These are phyloP conservation scores for Phlegmacium glaucopus DNA, from an alignment of 768 basidiomycete genomes.

Conservation along the genomic window DNA sequence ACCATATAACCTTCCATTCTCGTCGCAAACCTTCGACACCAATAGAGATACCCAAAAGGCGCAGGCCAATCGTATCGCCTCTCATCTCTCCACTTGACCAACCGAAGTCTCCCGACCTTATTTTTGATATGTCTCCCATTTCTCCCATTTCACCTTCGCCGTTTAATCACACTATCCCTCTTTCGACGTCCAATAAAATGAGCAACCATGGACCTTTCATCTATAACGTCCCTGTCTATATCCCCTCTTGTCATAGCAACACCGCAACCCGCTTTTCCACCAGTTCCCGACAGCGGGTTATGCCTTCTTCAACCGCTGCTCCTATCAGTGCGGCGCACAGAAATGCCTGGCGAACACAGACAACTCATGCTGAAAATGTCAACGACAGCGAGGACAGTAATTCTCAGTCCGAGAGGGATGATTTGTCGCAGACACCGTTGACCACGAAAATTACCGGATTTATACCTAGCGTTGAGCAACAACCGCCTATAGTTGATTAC, in stretches of 20 bases:
- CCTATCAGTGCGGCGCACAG: conserved; percentile 5
- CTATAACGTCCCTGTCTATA: conserved; percentile 34
- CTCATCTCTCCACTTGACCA: conserved; percentile 26
- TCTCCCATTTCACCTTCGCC: conserved; percentile 23
- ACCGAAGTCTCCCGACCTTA: conserved; percentile 41
- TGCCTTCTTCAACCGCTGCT: conserved; percentile 6
- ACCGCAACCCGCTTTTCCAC: conserved; percentile 5
- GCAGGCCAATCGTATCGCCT: conserved; percentile 17
- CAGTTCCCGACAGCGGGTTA: conserved; percentile 7
- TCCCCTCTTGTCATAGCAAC: conserved; percentile 6
- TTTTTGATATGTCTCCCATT: conserved; percentile 53
- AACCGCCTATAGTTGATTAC: conserved; percentile 16
- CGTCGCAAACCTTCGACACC: conserved; percentile 33
- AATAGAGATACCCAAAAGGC: conserved; percentile 42
- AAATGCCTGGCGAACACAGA: background rate
- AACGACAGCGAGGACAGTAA: background rate
- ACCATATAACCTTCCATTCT: conserved; percentile 15
- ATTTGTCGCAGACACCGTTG: conserved; percentile 1
- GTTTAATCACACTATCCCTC: conserved; percentile 14
- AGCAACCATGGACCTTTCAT: conserved; percentile 33
- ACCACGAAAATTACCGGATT: conserved; percentile 38
- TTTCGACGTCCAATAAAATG: conserved; percentile 15
- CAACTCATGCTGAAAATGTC: background rate
- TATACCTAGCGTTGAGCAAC: conserved; percentile 25
- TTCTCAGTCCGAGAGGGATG: background rate